Evolutionary conservation across 352 stramenopile genomes (phyloP).

Genomic region (Pythium apleroticum): DNA sequence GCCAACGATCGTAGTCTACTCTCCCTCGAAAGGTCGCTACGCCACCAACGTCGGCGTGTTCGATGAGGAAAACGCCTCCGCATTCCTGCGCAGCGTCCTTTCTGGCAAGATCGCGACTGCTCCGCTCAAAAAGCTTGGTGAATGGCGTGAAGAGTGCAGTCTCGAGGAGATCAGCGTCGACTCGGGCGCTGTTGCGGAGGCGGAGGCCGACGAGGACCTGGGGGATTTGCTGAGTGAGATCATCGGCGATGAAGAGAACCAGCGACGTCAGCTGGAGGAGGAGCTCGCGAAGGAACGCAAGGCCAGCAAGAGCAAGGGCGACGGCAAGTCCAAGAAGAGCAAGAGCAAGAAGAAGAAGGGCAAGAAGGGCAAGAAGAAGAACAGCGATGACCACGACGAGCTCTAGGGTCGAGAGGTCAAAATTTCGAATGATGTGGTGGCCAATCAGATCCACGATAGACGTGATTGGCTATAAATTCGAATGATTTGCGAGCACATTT

Average conservation of each 20-base stretch:
- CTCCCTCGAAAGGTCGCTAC: conserved; percentile 68
- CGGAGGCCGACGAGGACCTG: conserved; percentile 59
- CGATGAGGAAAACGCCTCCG: conserved; percentile 51
- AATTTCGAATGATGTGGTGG: not conserved
- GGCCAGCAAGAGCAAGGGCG: conserved; percentile 39
- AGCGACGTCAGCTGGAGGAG: conserved; percentile 53
- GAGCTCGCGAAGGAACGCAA: conserved; percentile 42
- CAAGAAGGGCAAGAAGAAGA: conserved; percentile 52
- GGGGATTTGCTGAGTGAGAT: conserved; percentile 76
- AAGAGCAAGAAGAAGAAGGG: conserved; percentile 56
- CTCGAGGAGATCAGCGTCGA: conserved; percentile 49
- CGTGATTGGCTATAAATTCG: not conserved
- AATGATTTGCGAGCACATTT: not conserved
- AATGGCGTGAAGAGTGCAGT: conserved; percentile 48
- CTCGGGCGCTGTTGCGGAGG: conserved; percentile 13
- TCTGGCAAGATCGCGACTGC: conserved; percentile 60
- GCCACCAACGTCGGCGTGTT: conserved; percentile 70
- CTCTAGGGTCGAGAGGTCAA: conserved; percentile 21
- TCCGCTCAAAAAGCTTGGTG: conserved; percentile 42
- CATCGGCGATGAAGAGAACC: conserved; percentile 59
- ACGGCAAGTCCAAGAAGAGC: conserved; percentile 45
- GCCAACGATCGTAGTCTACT: conserved; percentile 74
- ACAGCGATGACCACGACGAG: conserved; percentile 53
- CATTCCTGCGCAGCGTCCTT: conserved; percentile 68
- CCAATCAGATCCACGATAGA: not conserved